Evolutionary conservation across 352 stramenopile species (phyloP), one percentile per base, ranked within the genome.

Genomic region (Pythium oligandrum): DNA sequence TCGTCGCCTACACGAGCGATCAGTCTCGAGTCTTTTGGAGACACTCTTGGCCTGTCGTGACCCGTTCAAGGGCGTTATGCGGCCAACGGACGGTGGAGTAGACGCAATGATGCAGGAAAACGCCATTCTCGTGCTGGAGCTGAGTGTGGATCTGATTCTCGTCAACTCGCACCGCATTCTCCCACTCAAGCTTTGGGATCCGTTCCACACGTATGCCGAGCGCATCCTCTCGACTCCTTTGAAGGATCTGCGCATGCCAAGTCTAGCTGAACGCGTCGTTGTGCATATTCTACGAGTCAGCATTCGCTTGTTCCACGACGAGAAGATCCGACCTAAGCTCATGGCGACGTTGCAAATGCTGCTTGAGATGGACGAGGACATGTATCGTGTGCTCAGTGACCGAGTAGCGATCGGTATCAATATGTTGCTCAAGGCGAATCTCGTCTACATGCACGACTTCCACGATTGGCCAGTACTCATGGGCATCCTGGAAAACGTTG

Each of bases 61-160:
- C 42, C 78, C 79, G 34, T 90, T 90, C 57, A 90, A 94, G 57
- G 79, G 82, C 53, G 76, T 91, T 34, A 55, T 90, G 51, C 66
- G 78, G 48, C 64, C 73, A 11, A 78, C 73, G 3, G 36, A 44
- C 51, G 33, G 36, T 40, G 26, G 32, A 5, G 67, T 86, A 3
- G 80, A 93, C 51, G 75, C 77, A 6, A 94, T 94, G 84, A 87
- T 91, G 73, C 84, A 94, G 56, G 84, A 94, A 50, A 92, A 95
- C 26, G 84, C 84, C 7, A 95, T 95, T 37, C 58, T 95, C n/a
- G 82, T 90, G 52, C 68, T 93, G 12, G 84, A 95, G 57, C 64
- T 89, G 10, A 90, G 80, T 53, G 82, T 92, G 6, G 80, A 95
- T 53, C 73, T 90, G 42, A 90, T 95, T 33, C 66, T 95, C 37